Evolutionary conservation across 106 monocot species (phyloP), one percentile per base, ranked within the genome.

Genomic region (Dactylorhiza incarnata): DNA sequence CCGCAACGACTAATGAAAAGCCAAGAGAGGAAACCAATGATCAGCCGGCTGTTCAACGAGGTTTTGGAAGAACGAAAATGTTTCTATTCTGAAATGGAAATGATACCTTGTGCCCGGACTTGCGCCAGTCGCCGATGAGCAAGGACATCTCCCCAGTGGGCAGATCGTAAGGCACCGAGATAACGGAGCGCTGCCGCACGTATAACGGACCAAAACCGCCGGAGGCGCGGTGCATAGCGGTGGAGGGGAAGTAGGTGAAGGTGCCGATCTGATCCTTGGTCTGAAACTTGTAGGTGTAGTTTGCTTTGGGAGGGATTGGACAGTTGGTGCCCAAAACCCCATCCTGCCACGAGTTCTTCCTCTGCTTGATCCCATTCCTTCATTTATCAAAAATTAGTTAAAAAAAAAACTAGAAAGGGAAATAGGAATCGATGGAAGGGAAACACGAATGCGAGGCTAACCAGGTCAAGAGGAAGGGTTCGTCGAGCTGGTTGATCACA

Each of bases 281-380:
- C 54, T 97, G 97, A 68, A 94, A 89, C 77, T 83, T 81, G 87
- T 94, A 97, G 0, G 97, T 97, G 84, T 86, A 97, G 78, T 97
- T 97, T 2, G 79, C 59, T 5, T 79, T 78, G 0, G 97, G 86
- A 1, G 89, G 89, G n/a, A 97, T 89, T 3, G 94, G 88, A 80
- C 97, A 97, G 83, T 97, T 97, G 3, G 97, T 97, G 37, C 97
- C 97, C 45, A 87, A 62, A 2, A 97, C 94, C 56, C 97, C 97
- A 78, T 97, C 97, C 49, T 97, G 97, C 97, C 97, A 97, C 3
- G 94, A 97, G 78, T 97, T 94, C 82, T 97, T 97, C 84, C 97
- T 87, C 84, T 97, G 97, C 70, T 97, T 97, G 74, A 97, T 91
- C 68, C 97, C 97, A 23, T 97, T 85, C 89, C 92, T 92, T 56